Evolutionary conservation across 179 eudicot species (phyloP), one percentile per base, ranked within the genome.

Genomic region (Camellia oleifera): DNA sequence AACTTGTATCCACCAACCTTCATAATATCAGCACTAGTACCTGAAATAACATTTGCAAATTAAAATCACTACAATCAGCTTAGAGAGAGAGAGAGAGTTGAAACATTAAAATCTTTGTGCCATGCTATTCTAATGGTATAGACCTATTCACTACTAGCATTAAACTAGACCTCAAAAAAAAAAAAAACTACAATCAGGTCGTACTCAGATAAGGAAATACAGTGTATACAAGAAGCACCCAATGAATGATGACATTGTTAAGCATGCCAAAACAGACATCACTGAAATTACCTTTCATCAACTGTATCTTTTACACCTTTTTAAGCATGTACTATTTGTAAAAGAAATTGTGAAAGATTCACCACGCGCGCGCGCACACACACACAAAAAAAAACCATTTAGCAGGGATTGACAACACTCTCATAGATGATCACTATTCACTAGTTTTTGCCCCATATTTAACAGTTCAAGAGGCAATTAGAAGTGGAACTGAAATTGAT

Each of bases 1-100:
- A 97, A 84, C 83, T 97, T 97, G 88, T 94, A 97, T 77, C 99
- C 99, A 71, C 99, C 99, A 74, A 97, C 98, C 87, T 97, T 97
- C 98, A 97, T 92, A 76, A 97, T 97, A 83, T 97, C 99, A 87
- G 98, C 99, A 89, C 93, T 96, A 53, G 90, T 96, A 77, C 99
- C 99, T 95, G 84, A 65, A 52, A 53, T 74, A 77, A 60, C n/a
- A 85, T 44, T 13, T 46, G 26, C 58, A 54, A 58, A 8, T 54
- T 26, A 42, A 74, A 46, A 48, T 50, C 6, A 11, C 6, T 57
- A 74, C 9, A 7, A 70, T 40, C 14, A 65, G 40, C 42, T 20
- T 10, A 4, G 13, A 5, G 3, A 74, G 58, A 40, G 32, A 53
- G 15, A 12, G 76, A 45, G 48, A 17, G n/a, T 3, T 6, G 50